Evolutionary conservation across 441 rosid species (phyloP).

Genomic region (Erodium chrysanthum): DNA sequence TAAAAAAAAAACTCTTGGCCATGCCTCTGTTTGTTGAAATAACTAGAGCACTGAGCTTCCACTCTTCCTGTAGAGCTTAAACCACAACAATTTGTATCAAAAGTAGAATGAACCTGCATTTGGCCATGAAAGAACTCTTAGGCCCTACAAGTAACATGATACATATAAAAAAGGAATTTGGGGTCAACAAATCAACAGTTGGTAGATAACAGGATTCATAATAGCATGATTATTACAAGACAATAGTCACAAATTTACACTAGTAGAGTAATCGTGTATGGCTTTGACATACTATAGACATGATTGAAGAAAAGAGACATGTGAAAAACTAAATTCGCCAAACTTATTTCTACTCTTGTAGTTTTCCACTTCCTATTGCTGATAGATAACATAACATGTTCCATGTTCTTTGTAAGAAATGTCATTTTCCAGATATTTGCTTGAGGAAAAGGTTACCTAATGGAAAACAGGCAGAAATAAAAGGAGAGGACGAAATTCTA

Average conservation of each 20-base stretch:
- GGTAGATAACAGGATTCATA: too few species aligned
- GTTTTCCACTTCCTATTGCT: background rate
- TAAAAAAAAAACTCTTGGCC: conserved; percentile 19
- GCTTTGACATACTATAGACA: too few species aligned
- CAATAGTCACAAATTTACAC: too few species aligned
- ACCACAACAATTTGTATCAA: conserved; percentile 30
- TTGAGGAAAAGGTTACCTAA: background rate
- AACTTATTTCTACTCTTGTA: too few species aligned
- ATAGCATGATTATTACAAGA: too few species aligned
- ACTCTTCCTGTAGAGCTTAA: conserved; percentile 26
- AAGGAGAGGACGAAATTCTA: too few species aligned
- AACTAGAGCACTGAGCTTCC: conserved; percentile 26
- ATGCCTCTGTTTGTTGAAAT: conserved; percentile 41
- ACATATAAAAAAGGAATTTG: too few species aligned
- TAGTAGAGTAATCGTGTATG: too few species aligned
- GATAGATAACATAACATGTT: background rate
- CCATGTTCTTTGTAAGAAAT: background rate
- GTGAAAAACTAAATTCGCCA: too few species aligned
- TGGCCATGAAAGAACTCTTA: conserved; percentile 16
- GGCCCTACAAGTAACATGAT: conserved; percentile 16
- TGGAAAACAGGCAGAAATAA: background rate
- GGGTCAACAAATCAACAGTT: too few species aligned
- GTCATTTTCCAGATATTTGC: background rate
- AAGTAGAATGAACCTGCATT: conserved; percentile 54
- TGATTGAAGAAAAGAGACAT: too few species aligned